Evolutionary conservation across 164 flowering plant species (phyloP), one percentile per base, ranked within the genome.

Genomic region (Piper betle): DNA sequence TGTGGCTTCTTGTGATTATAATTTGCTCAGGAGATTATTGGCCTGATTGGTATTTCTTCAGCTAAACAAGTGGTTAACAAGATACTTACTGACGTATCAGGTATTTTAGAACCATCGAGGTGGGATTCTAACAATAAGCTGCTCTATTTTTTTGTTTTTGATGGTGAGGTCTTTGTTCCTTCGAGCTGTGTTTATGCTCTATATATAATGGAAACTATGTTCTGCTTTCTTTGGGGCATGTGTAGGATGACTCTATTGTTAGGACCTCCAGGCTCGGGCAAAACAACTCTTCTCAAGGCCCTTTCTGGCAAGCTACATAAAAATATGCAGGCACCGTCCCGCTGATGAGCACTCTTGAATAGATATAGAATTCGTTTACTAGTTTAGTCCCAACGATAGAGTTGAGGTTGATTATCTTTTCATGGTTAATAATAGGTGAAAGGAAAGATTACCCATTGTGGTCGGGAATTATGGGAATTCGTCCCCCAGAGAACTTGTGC

Each of bases 401-500:
- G 38, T 8, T 4, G 19, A 38, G 12, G 12, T 56, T 10, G 43
- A 10, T n/a, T 33, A 25, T 41, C 10, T 19, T 55, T 3, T 55
- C 38, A 10, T 8, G 25, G 17, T 58, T 4, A 16, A 62, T 37
- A 58, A 66, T 74, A 80, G 87, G 82, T 77, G 10, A 61, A 53
- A 9, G 88, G 85, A 53, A 72, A 69, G 58, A 59, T 84, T 53
- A 80, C 82, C 39, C 81, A 84, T 56, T 81, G 83, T 63, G 86
- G 84, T 37, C 83, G 81, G 55, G 81, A 79, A 48, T 62, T 84
- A 52, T 53, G 62, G 2, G 85, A 84, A 62, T 84, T 84, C 46
- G 74, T 84, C 55, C 82, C 88, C 38, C 81, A 74, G 70, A 81
- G 84, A 54, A 84, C 85, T 52, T 78, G 82, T 53, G 84, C 88